Evolutionary conservation across 768 basidiomycete species (phyloP).

Genomic region (Termitomyces sp.): DNA sequence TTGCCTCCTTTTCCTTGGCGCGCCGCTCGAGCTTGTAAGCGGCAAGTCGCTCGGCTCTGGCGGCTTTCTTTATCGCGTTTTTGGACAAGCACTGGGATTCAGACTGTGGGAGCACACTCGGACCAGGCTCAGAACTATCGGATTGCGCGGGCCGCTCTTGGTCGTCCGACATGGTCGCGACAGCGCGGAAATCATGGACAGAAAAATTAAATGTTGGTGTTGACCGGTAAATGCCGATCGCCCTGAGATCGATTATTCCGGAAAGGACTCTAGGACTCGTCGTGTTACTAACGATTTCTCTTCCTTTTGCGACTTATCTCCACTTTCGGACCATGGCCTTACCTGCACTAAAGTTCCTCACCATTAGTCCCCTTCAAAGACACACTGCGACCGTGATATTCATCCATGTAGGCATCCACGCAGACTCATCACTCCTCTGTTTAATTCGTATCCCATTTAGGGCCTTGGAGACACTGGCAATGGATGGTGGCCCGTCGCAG

Average conservation of each 20-base stretch:
- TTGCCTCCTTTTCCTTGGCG: conserved; percentile 69
- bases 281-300: conserved; percentile 16
- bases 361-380: conserved; percentile 46
- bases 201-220: conserved; percentile 4
- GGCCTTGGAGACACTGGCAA: conserved; percentile 71
- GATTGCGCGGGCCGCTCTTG: conserved; percentile 7
- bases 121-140: conserved; percentile 1
- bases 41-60: conserved; percentile 61
- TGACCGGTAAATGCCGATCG: conserved; percentile 40
- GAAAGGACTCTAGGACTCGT: conserved; percentile 16
- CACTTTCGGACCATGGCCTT: conserved; percentile 25
- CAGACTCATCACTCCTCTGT: not conserved
- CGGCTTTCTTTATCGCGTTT: conserved; percentile 70
- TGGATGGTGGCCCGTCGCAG: conserved; percentile 76
- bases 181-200: not conserved
- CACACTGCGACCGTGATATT: conserved; percentile 90
- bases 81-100: conserved; percentile 54
- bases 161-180: conserved; percentile 8
- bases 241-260: conserved; percentile 35
- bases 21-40: conserved; percentile 70
- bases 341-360: conserved; percentile 40
- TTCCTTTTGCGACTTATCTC: conserved; percentile 12
- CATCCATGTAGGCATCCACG: conserved; percentile 59
- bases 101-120: conserved; percentile 9
- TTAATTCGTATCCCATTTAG: conserved; percentile 26